phyloP scores from a whole-genome alignment of 1,284 basidiomycete species.

The Takashimella tepidaria region DNA sequence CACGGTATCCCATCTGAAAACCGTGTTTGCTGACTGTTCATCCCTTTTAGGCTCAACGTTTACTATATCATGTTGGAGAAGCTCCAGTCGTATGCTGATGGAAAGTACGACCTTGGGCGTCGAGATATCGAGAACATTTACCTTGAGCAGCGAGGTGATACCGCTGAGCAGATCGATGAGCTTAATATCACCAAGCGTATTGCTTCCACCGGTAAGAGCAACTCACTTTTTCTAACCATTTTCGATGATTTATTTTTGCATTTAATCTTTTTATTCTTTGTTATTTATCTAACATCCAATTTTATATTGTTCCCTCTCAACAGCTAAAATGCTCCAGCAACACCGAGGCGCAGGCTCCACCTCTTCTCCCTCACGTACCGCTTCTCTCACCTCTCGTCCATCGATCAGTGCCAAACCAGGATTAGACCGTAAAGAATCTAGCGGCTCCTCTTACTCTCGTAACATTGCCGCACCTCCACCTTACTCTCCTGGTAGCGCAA shows the following conservation, averaged over 20 bases:
- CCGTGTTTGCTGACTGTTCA: slow-evolving; percentile 1
- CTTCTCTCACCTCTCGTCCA: slow-evolving; percentile 48
- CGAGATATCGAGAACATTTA: slow-evolving; percentile 74
- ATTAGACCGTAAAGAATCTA: slow-evolving; percentile 45
- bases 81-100: slow-evolving; percentile 77
- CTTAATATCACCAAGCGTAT: slow-evolving; percentile 74
- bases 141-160: slow-evolving; percentile 71
- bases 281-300: too few relatives aligned
- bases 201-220: slow-evolving; percentile 66
- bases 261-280: neutral
- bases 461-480: slow-evolving; percentile 44
- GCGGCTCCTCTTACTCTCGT: slow-evolving; percentile 46
- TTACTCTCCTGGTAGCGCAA: slow-evolving; percentile 48
- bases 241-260: neutral
- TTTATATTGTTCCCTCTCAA: too few relatives aligned
- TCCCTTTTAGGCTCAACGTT: slow-evolving; percentile 67
- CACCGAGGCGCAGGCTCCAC: slow-evolving; percentile 3
- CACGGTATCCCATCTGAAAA: too few relatives aligned
- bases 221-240: neutral
- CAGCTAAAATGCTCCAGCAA: slow-evolving; percentile 29
- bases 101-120: slow-evolving; percentile 70
- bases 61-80: slow-evolving; percentile 92
- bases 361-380: slow-evolving; percentile 29
- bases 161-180: slow-evolving; percentile 67
- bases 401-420: slow-evolving; percentile 16